Percentiles rank a stretch among this genome's conserved stretches.
Conservation (phyloP, 164 flowering plant genomes). For the Annona cherimola region DNA sequence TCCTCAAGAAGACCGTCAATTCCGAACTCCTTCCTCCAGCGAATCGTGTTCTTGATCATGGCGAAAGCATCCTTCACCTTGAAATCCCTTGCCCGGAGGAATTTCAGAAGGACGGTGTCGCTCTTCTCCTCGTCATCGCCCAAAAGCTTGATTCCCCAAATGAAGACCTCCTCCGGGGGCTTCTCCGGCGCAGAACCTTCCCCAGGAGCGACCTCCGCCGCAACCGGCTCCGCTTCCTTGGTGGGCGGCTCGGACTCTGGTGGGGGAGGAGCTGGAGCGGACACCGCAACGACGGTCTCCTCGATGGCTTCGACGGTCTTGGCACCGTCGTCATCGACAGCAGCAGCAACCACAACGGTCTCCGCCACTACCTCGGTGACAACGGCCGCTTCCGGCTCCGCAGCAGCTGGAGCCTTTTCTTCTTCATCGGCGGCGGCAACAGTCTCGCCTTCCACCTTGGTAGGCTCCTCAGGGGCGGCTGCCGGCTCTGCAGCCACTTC, state of each 20-base stretch:
- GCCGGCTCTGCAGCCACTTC: conserved; percentile 18
- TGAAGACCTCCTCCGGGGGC: conserved; percentile 61
- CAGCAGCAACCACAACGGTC: not conserved
- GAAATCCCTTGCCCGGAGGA: conserved; percentile 86
- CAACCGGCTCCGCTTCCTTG: conserved; percentile 15
- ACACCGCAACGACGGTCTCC: conserved; percentile 51
- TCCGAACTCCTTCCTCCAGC: conserved; percentile 75
- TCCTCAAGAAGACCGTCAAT: conserved; percentile 64
- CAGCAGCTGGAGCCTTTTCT: conserved; percentile 11
- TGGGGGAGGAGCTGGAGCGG: conserved; percentile 21
- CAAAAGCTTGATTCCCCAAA: conserved; percentile 76
- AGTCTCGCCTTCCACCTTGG: not conserved
- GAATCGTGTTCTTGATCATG: conserved; percentile 74
- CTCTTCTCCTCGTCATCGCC: conserved; percentile 55
- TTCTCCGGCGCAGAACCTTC: conserved; percentile 20
- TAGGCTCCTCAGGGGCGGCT: conserved; percentile 3
- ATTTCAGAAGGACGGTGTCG: conserved; percentile 75
- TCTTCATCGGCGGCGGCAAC: conserved; percentile 11
- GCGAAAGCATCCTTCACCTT: conserved; percentile 77
- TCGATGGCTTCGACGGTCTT: conserved; percentile 71
- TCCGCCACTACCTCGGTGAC: conserved; percentile 7
- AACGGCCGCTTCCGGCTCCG: conserved; percentile 8
- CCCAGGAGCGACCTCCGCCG: conserved; percentile 15
- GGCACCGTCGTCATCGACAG: conserved; percentile 54
- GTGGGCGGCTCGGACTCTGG: conserved; percentile 7